phyloP scores from a whole-genome alignment of 129 eudicot species.

The Saussurea involucrata region DNA sequence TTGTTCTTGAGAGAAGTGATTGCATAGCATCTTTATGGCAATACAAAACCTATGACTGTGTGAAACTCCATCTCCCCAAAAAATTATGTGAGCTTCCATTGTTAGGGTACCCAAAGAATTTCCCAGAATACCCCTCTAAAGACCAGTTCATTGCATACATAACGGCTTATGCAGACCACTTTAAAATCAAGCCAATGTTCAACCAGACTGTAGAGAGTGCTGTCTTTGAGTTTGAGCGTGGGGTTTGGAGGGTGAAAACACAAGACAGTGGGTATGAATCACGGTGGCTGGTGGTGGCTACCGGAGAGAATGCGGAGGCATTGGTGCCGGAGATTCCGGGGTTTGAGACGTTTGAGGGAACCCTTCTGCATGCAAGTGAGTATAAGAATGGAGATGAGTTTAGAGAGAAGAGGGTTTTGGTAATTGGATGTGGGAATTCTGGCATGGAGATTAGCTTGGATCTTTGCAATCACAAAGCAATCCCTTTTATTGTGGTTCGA shows the following conservation, averaged over 20 bases:
- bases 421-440: conserved; percentile 85
- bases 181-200: conserved; percentile 57
- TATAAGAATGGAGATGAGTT: conserved; percentile 57
- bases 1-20: conserved; percentile 66
- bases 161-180: conserved; percentile 63
- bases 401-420: conserved; percentile 47
- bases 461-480: conserved; percentile 55
- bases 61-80: conserved; percentile 70
- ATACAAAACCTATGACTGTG: conserved; percentile 62
- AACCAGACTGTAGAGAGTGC: conserved; percentile 50
- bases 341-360: conserved; percentile 42
- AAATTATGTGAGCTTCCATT: conserved; percentile 66
- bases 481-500: conserved; percentile 61
- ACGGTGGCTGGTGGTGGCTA: conserved; percentile 68
- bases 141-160: conserved; percentile 61
- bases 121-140: conserved; percentile 71
- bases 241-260: conserved; percentile 58
- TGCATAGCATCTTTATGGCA: conserved; percentile 91
- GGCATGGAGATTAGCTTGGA: conserved; percentile 87
- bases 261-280: conserved; percentile 42
- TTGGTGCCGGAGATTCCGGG: conserved; percentile 56
- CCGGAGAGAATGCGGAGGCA: conserved; percentile 77
- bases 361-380: conserved; percentile 53
- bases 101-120: conserved; percentile 49
- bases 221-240: conserved; percentile 31